Conservation (phyloP, 2,329 filamentous ascomycete genomes). For the Fusarium metavorans region DNA sequence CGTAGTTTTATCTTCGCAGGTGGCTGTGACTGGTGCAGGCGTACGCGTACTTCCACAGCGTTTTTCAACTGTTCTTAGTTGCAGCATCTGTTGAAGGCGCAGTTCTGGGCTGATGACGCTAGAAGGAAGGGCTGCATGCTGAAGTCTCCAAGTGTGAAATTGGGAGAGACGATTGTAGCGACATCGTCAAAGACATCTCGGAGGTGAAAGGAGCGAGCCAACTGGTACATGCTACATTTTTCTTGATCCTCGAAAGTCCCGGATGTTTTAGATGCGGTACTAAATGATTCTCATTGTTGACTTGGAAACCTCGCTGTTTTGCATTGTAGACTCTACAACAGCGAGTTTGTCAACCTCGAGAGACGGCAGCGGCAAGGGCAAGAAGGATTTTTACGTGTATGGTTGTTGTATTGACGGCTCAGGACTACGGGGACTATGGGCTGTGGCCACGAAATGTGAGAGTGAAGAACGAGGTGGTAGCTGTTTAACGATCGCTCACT, state of each 20-base stretch:
- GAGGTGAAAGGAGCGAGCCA: not conserved
- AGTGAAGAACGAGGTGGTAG: not conserved
- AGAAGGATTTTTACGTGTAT: not conserved
- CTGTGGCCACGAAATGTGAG: not conserved
- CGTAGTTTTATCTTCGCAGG: not conserved
- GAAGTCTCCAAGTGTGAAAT: not conserved
- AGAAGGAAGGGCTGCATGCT: not conserved
- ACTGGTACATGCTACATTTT: not conserved
- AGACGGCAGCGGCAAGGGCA: not conserved
- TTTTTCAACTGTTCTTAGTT: not conserved
- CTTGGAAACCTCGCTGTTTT: not conserved
- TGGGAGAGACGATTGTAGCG: not conserved
- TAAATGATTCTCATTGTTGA: not conserved
- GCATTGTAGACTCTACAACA: not conserved
- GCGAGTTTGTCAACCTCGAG: not conserved
- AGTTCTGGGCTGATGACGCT: not conserved
- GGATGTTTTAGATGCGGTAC: not conserved
- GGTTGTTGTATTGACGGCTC: not conserved
- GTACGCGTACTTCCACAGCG: not conserved
- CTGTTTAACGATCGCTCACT: not conserved
- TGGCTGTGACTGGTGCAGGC: not conserved
- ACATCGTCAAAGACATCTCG: not conserved
- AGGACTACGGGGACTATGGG: not conserved
- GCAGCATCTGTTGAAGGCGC: not conserved
- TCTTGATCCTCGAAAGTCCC: not conserved